Base-by-base conservation (phyloP, 495 filamentous ascomycete genomes). In the Trichoderma reesei region DNA sequence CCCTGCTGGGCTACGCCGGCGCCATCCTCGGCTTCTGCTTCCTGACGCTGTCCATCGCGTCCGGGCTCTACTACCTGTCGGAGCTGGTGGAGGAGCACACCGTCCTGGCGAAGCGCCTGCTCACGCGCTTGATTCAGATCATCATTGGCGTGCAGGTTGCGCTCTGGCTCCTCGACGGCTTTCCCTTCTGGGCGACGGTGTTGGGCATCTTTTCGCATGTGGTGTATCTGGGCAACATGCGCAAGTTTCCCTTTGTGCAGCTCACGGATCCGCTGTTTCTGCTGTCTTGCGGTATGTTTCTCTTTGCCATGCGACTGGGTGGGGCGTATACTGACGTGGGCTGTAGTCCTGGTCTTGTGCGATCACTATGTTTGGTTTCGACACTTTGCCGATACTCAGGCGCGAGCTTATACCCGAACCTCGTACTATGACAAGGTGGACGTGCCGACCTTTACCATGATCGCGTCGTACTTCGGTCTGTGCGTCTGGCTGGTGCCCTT, bases 31-130 rank as follows among this genome's bases (percentile, higher is more conserved):
- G 93, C 69, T 98, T 98, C 73, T 82, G 83, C 60, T 98, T 98
- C 78, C 82, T 98, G 51, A 97, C 93, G 6, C 80, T 98, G 16
- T 90, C 92, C 16, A 96, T 96, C 68, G 94, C 94, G 41, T 96
- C 91, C 31, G 95, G 95, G 36, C 86, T 98, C 31, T 98, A 98
- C 79, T 98, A 98, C 73, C 89, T 98, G 59, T 97, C 94, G 2
- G 94, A 98, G 75, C 83, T 97, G 10, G 94, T 98, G 61, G 95
- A 98, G 76, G 94, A 98, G 71, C 93, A 98, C 72, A 98, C 92
- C 11, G 93, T 98, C 11, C 73, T 95, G 56, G 88, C 92, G 20
- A 92, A 96, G 71, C 89, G 86, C 64, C 80, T 96, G 33, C 82
- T 98, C 33, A 90, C 82, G 13, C 84, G 83, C 54, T 80, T 98